These are phyloP conservation scores for Austroboletus festivus DNA, from an alignment of 768 basidiomycete genomes.

Conservation along the genomic window DNA sequence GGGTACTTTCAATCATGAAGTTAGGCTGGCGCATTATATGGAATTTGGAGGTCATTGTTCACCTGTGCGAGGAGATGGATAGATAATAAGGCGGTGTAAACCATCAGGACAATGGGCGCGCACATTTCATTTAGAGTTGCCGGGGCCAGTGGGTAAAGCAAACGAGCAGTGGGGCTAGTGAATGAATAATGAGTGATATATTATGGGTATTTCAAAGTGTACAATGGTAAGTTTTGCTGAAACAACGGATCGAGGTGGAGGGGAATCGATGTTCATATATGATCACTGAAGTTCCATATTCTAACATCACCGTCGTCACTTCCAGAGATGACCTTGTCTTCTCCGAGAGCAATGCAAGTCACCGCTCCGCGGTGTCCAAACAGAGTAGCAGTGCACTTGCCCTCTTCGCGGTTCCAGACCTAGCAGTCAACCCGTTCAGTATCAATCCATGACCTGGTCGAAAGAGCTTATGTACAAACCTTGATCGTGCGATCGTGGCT, in stretches of 20 bases:
- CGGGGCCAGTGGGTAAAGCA: too few species aligned
- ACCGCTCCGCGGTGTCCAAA: slow-evolving; percentile 95
- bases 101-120: not conserved
- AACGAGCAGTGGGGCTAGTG: too few species aligned
- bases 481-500: slow-evolving; percentile 98
- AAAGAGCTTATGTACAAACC: slow-evolving; percentile 42
- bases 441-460: slow-evolving; percentile 2
- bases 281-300: slow-evolving; percentile 71
- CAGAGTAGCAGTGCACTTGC: slow-evolving; percentile 81
- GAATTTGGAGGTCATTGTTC: not conserved
- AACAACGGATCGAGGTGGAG: not conserved
- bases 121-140: too few species aligned
- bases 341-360: slow-evolving; percentile 83
- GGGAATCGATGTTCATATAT: slow-evolving; percentile 7
- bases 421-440: slow-evolving; percentile 26
- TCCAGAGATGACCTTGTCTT: slow-evolving; percentile 96
- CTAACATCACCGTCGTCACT: slow-evolving; percentile 88
- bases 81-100: slow-evolving; percentile 7
- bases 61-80: slow-evolving; percentile 1
- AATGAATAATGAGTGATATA: slow-evolving; percentile 6
- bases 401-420: slow-evolving; percentile 94
- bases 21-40: slow-evolving; percentile 16
- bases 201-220: not conserved
- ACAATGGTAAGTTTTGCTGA: not conserved
- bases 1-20: not conserved